Evolutionary conservation across 176 grass and related monocot species (phyloP), one percentile per base, ranked within the genome.

Genomic region (Elymus sibiricus): DNA sequence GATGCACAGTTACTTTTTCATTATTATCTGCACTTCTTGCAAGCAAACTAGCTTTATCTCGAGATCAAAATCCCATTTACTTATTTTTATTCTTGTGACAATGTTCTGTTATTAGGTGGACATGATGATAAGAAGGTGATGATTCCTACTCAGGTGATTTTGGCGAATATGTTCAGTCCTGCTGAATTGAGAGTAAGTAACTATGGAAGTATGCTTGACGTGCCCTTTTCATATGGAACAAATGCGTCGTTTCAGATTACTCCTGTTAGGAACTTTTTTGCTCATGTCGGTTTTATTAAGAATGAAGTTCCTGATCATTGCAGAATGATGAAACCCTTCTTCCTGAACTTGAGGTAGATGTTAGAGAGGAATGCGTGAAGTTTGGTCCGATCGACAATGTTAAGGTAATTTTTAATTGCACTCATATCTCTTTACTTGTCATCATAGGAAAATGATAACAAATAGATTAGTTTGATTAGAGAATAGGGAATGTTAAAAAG

Each of bases 41-140:
- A 49, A 27, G 39, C 4, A 64, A 34, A 64, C 35, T 25, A 65
- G 14, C 62, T 11, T 44, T 40, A 2, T 67, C 44, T 26, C 2
- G 77, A 65, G 25, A 79, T 34, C 8, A 85, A 34, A 24, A 66
- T 31, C 38, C n/a, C 47, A 62, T 19, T 49, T 49, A 51, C 46
- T 65, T 51, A 9, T 13, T 81, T 76, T 68, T 80, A 13, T 58
- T 76, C 73, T 68, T 4, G 47, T 71, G 80, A 68, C 61, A 58
- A 34, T 61, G 84, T 87, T 84, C 25, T 89, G 25, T 83, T 74
- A 78, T 69, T 92, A 96, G 97, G 97, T 90, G 97, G 94, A 28
- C 97, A 93, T 87, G 94, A 99, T 87, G 94, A 98, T 92, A 86
- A 83, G 81, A 98, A 94, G 90, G 16, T 96, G 79, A 87, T 19